A percentile compares a stretch with the other conserved stretches of the same genome.
Conservation (phyloP, 2,329 filamentous ascomycete species). For the Cladobotryum mycophilum region DNA sequence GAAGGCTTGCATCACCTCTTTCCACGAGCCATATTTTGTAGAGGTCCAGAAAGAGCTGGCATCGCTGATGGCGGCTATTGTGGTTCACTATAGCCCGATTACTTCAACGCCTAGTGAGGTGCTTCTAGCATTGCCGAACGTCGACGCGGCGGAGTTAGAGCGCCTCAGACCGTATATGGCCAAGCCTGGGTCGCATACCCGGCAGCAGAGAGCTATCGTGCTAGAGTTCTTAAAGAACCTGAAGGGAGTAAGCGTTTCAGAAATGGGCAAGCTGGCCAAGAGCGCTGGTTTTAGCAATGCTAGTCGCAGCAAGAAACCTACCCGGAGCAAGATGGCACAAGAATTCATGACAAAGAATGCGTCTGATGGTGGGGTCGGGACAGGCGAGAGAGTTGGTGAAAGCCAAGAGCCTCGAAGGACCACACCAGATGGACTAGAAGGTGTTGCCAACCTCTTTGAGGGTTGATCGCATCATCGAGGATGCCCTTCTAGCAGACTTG, state of each 20-base stretch:
- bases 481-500: too few species aligned
- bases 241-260: slow-evolving; percentile 84
- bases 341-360: slow-evolving; percentile 54
- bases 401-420: slow-evolving; percentile 19
- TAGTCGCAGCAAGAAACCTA: slow-evolving; percentile 21
- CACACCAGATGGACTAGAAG: slow-evolving; percentile 48
- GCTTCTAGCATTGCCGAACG: slow-evolving; percentile 72
- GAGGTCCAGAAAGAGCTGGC: slow-evolving; percentile 92
- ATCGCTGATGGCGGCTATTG: slow-evolving; percentile 76
- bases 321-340: slow-evolving; percentile 51
- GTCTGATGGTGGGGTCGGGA: slow-evolving; percentile 15
- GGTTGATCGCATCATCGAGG: background rate
- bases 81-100: slow-evolving; percentile 65
- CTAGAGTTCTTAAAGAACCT: slow-evolving; percentile 80
- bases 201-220: slow-evolving; percentile 74
- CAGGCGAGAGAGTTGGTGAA: background rate
- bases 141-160: slow-evolving; percentile 63
- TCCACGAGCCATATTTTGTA: slow-evolving; percentile 95
- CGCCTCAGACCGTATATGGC: slow-evolving; percentile 55
- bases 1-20: slow-evolving; percentile 79
- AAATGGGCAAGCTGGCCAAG: slow-evolving; percentile 77
- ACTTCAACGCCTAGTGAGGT: slow-evolving; percentile 68
- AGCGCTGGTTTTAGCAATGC: slow-evolving; percentile 32
- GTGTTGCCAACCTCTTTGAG: slow-evolving; percentile 46
- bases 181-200: slow-evolving; percentile 53